phyloP scores from a whole-genome alignment of 805 yeast genomes.

The Kazachstania bromeliacearum region DNA sequence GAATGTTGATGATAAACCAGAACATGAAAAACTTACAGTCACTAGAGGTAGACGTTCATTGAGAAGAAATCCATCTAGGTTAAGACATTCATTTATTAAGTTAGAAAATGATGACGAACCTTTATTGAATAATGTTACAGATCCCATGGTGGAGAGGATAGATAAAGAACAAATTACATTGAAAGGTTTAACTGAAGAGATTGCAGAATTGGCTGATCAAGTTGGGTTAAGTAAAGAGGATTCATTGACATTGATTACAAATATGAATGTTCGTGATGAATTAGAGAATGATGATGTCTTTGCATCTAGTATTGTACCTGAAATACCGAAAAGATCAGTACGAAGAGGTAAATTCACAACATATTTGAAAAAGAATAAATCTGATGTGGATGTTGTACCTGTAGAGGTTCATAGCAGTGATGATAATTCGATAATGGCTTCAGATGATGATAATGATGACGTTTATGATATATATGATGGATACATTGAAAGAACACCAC shows the following conservation, averaged over 20 bases:
- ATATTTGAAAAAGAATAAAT: no score
- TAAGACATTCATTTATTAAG: conserved; percentile 27
- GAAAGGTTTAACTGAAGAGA: conserved; percentile 62
- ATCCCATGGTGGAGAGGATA: no score
- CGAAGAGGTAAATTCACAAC: no score
- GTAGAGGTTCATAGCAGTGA: no score
- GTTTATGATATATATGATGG: conserved; percentile 1
- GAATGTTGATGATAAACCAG: conserved; percentile 4
- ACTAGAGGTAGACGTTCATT: conserved; percentile 13
- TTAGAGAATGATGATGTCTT: conserved; percentile 1
- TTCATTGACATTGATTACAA: conserved; percentile 73
- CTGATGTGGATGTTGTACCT: no score
- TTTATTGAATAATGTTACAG: neutral
- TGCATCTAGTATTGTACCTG: neutral
- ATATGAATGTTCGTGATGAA: conserved; percentile 39
- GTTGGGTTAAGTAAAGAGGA: conserved; percentile 75
- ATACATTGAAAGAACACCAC: conserved; percentile 23
- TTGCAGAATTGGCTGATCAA: conserved; percentile 60
- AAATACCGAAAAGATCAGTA: no score
- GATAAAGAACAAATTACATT: no score
- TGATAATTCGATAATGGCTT: no score
- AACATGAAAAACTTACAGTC: conserved; percentile 17
- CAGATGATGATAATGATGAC: neutral
- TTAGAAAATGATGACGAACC: conserved; percentile 23
- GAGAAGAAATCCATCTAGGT: conserved; percentile 28